phyloP scores from a whole-genome alignment of 2,329 filamentous ascomycete species.

The Sphaerulina vaccinii region DNA sequence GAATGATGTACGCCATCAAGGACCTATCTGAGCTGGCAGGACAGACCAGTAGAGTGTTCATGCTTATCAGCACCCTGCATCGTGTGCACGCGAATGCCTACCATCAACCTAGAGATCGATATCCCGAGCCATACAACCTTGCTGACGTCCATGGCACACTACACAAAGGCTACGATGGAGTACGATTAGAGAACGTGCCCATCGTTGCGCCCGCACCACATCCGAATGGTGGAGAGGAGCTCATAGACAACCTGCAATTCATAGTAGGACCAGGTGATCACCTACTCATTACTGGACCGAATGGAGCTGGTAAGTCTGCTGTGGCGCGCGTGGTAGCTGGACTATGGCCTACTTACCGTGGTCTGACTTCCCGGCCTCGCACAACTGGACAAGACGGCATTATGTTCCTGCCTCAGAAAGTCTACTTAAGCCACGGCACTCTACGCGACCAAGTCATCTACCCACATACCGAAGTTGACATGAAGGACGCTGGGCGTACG shows the following conservation, averaged over 20 bases:
- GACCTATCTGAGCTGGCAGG: conserved; percentile 93
- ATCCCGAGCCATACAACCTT: conserved; percentile 80
- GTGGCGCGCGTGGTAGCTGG: conserved; percentile 86
- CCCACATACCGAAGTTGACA: conserved; percentile 89
- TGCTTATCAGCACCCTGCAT: conserved; percentile 89
- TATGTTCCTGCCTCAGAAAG: conserved; percentile 95
- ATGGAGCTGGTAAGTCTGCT: conserved; percentile 89
- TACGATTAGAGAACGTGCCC: conserved; percentile 89
- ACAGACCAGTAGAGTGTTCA: conserved; percentile 94
- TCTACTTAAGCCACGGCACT: conserved; percentile 88
- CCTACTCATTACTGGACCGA: conserved; percentile 88
- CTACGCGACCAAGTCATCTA: conserved; percentile 97
- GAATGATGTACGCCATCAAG: conserved; percentile 99
- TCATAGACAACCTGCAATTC: conserved; percentile 84
- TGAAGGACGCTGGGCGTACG: conserved; percentile 74
- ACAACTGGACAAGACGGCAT: conserved; percentile 72
- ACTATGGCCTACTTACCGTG: conserved; percentile 93
- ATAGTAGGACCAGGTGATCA: conserved; percentile 90
- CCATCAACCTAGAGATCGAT: conserved; percentile 62
- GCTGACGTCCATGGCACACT: conserved; percentile 91
- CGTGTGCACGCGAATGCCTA: conserved; percentile 91
- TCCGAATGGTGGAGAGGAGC: conserved; percentile 86
- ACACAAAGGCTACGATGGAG: conserved; percentile 91
- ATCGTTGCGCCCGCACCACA: conserved; percentile 85
- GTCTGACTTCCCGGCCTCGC: conserved; percentile 84